phyloP scores from a whole-genome alignment of 352 stramenopile species.

The Globisporangium echinulatum region DNA sequence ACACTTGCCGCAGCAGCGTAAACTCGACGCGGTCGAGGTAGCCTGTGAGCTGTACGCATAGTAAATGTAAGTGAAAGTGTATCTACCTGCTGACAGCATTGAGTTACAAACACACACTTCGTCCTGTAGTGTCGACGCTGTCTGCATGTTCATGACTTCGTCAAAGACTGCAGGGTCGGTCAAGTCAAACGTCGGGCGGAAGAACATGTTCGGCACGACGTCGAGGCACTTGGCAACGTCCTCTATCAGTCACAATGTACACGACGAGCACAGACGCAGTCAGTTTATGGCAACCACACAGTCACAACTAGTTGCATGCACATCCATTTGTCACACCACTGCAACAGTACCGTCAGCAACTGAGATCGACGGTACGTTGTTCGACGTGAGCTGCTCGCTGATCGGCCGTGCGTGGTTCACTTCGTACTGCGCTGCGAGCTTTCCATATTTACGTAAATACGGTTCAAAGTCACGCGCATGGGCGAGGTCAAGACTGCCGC shows the following conservation, averaged over 20 bases:
- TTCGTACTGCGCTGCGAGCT: conserved; percentile 56
- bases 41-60: conserved; percentile 37
- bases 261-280: neutral
- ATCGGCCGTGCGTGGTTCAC: conserved; percentile 74
- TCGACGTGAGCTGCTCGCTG: conserved; percentile 79
- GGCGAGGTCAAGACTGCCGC: conserved; percentile 31
- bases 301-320: neutral
- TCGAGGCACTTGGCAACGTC: conserved; percentile 76
- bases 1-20: conserved; percentile 79
- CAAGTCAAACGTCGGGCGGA: conserved; percentile 69
- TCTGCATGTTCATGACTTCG: conserved; percentile 70
- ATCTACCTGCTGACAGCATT: no score
- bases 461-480: conserved; percentile 67
- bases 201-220: conserved; percentile 74
- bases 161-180: conserved; percentile 75
- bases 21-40: conserved; percentile 85
- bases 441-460: conserved; percentile 69
- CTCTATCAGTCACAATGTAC: conserved; percentile 26
- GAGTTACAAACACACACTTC: conserved; percentile 24
- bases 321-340: no score
- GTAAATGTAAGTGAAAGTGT: no score
- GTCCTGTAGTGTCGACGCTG: conserved; percentile 50
- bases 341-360: conserved; percentile 53
- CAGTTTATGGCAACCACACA: neutral
- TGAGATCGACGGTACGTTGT: conserved; percentile 71